These are phyloP conservation scores for Phialophora tarda DNA, from an alignment of 2,329 filamentous ascomycete species.

Conservation along the genomic window DNA sequence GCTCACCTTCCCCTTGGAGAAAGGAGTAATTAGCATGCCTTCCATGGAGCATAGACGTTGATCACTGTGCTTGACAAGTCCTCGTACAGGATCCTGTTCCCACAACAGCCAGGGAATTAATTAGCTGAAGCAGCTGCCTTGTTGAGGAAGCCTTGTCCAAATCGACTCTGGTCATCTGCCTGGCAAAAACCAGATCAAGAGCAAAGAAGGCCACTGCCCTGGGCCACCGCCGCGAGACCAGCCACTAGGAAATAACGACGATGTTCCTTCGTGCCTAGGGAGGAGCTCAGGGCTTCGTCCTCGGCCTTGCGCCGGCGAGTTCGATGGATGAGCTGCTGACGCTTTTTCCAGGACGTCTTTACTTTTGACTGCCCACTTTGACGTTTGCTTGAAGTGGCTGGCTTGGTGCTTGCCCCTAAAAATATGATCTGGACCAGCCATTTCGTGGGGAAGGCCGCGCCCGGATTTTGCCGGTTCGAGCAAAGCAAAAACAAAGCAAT, in stretches of 20 bases:
- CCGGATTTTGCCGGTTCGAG: not conserved
- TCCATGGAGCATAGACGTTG: not conserved
- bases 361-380: not conserved
- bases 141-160: not conserved
- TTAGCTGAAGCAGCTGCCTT: not conserved
- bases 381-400: not conserved
- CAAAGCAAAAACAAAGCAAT: too few species aligned
- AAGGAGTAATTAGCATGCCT: slow-evolving; percentile 1
- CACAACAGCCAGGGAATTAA: not conserved
- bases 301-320: slow-evolving; percentile 16
- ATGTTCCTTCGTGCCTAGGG: not conserved
- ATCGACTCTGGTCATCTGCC: not conserved
- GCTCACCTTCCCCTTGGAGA: not conserved
- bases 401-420: slow-evolving; percentile 7
- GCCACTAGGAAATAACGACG: not conserved
- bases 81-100: not conserved
- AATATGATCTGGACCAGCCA: not conserved
- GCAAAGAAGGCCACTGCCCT: not conserved
- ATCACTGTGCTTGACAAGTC: not conserved
- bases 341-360: not conserved
- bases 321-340: not conserved
- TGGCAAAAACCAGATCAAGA: not conserved
- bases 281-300: slow-evolving; percentile 16
- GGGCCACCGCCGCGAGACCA: not conserved
- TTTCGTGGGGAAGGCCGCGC: not conserved